Evolutionary conservation across 306 rosid species (phyloP).

Genomic region (Biancaea sappan): DNA sequence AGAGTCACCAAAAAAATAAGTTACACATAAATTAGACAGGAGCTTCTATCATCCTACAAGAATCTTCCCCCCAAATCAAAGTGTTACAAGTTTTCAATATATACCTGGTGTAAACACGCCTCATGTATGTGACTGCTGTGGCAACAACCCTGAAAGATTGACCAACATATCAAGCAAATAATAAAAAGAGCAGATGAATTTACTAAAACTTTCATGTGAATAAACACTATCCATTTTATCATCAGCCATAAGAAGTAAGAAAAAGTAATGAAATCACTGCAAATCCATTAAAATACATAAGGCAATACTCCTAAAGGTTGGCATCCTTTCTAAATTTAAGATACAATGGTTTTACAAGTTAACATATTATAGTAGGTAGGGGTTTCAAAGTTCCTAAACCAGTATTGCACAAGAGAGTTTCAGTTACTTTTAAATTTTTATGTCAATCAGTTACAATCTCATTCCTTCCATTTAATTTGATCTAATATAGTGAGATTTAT

Average conservation of each 20-base stretch:
- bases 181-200: constrained; percentile 5
- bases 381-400: background rate
- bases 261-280: background rate
- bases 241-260: constrained; percentile 2
- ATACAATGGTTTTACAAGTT: constrained; percentile 1
- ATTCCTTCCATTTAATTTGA: constrained; percentile 12
- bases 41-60: constrained; percentile 19
- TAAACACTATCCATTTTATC: background rate
- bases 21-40: constrained; percentile 13
- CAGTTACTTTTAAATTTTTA: constrained; percentile 5
- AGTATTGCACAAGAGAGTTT: background rate
- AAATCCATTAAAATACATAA: constrained; percentile 15
- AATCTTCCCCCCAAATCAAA: constrained; percentile 5
- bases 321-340: background rate
- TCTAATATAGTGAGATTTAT: background rate
- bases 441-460: background rate
- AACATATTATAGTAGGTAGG: background rate
- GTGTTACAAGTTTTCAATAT: constrained; percentile 21
- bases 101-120: constrained; percentile 94
- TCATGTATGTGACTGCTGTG: constrained; percentile 92
- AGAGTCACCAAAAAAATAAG: background rate
- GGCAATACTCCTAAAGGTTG: background rate
- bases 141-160: constrained; percentile 83
- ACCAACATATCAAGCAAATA: constrained; percentile 33
- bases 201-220: constrained; percentile 20